Base-by-base conservation (phyloP, 345 rosid species). In the Hibiscus syriacus region DNA sequence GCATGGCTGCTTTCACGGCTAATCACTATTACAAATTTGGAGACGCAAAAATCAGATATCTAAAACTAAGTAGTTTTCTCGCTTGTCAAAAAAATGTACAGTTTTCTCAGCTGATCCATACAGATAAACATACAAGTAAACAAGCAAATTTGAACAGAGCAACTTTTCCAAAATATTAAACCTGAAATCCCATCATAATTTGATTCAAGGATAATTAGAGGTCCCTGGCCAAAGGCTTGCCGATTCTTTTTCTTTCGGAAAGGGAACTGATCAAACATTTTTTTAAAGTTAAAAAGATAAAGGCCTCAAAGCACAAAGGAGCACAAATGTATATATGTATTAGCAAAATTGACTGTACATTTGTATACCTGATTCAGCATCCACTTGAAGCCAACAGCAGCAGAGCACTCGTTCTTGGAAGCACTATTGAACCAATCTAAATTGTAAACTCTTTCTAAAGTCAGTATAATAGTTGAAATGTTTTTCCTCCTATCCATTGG, bases 371-470 rank as follows among this genome's bases (percentile, higher is more conserved):
- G 97, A 81, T 94, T 94, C 69, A 94, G 89, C 97, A 94, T 91
- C 99, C 99, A 94, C 83, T 94, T 94, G 85, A 91, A 91, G 77
- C 99, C 99, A 77, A 87, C 80, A 0, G 99, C 96, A 4, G 92
- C 97, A 32, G 99, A 89, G 75, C 99, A 94, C 64, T 89, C 93
- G 49, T 94, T 94, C 87, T 89, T 94, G 8, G 97, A 86, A 74
- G 99, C 95, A 71, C 99, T 94, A 3, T 79, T 82, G 48, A 87
- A 74, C 97, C 87, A 86, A 60, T 94, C 99, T 60, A 94, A 84
- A 78, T 91, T 94, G 78, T 89, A 94, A 74, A 94, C 90, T 73
- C 69, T 85, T 63, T 94, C 97, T 2, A 94, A 83, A 52, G 89
- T 86, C 38, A 74, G 69, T 58, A 83, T 36, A 66, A 94, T 89